These are phyloP conservation scores for Hypoxylon lenormandii DNA, from an alignment of 495 filamentous ascomycete genomes.

Conservation along the genomic window DNA sequence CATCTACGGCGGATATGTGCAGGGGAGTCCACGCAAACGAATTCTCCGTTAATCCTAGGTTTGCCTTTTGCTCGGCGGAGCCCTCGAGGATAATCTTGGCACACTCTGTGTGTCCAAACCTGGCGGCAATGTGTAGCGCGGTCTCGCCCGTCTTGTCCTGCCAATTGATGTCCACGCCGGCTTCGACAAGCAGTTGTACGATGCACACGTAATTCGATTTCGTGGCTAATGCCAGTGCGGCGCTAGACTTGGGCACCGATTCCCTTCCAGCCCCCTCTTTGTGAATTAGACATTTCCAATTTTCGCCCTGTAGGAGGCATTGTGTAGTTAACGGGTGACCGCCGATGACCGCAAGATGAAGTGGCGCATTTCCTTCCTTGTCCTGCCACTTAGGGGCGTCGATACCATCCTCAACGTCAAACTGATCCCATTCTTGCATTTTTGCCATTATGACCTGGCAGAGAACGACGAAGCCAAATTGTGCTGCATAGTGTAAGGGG, in stretches of 20 bases:
- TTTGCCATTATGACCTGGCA: constrained; percentile 87
- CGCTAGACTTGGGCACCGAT: constrained; percentile 82
- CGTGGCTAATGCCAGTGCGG: constrained; percentile 86
- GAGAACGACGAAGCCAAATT: constrained; percentile 89
- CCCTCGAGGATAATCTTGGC: constrained; percentile 78
- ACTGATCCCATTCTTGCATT: constrained; percentile 89
- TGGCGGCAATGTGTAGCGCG: constrained; percentile 89
- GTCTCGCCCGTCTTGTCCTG: constrained; percentile 94
- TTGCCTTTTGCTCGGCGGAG: constrained; percentile 72
- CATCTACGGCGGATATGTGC: constrained; percentile 91
- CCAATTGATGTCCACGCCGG: constrained; percentile 92
- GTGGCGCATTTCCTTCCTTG: constrained; percentile 86
- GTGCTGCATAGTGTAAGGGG: constrained; percentile 93
- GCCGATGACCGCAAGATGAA: constrained; percentile 91
- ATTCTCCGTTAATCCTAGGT: constrained; percentile 82
- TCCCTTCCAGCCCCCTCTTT: constrained; percentile 72
- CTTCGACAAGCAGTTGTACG: constrained; percentile 86
- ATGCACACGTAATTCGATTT: constrained; percentile 85
- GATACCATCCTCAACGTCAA: constrained; percentile 84
- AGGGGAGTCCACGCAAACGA: constrained; percentile 93
- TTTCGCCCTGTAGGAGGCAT: constrained; percentile 80
- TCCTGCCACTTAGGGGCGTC: constrained; percentile 90
- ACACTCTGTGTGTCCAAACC: constrained; percentile 85
- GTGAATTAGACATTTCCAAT: constrained; percentile 71
- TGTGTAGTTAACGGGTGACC: constrained; percentile 88